These are phyloP conservation scores for Cercospora zeae-maydis DNA, from an alignment of 2,329 filamentous ascomycete genomes.

Conservation along the genomic window DNA sequence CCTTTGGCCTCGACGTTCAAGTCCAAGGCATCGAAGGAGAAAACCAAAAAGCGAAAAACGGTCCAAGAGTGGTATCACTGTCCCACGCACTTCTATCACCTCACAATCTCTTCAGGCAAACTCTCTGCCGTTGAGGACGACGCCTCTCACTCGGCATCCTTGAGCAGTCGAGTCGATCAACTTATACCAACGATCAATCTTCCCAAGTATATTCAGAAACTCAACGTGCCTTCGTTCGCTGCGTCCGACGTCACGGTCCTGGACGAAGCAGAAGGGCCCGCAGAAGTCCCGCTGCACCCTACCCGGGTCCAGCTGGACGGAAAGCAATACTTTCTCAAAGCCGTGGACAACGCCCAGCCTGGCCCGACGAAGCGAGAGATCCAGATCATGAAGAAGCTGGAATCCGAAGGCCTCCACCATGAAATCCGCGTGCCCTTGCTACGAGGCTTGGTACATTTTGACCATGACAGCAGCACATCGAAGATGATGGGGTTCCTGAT, in stretches of 20 bases:
- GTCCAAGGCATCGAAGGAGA: constrained; percentile 1
- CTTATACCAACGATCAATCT: constrained; percentile 32
- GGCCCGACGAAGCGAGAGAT: constrained; percentile 37
- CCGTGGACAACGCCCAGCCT: constrained; percentile 32
- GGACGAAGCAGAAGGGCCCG: constrained; percentile 20
- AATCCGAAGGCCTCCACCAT: constrained; percentile 28
- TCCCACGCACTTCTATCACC: constrained; percentile 32
- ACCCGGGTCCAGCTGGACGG: constrained; percentile 21
- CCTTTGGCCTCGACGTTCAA: constrained; percentile 25
- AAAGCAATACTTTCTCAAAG: constrained; percentile 34
- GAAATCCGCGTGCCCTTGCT: constrained; percentile 34
- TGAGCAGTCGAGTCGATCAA: constrained; percentile 25
- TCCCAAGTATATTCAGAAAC: constrained; percentile 36
- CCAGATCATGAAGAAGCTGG: constrained; percentile 31
- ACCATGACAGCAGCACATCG: constrained; percentile 13
- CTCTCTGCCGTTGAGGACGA: constrained; percentile 29
- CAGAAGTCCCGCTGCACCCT: constrained; percentile 31
- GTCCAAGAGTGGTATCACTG: constrained; percentile 35
- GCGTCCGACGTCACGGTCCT: constrained; percentile 31
- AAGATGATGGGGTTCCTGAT: constrained; percentile 37
- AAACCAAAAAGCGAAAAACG: constrained; percentile 12
- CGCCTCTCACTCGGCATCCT: constrained; percentile 6
- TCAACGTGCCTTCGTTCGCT: constrained; percentile 26
- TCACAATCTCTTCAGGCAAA: constrained; percentile 27
- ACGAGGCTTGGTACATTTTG: constrained; percentile 30